Evolutionary conservation across 345 rosid species (phyloP), one percentile per base, ranked within the genome.

Genomic region (Melaleuca alternifolia): DNA sequence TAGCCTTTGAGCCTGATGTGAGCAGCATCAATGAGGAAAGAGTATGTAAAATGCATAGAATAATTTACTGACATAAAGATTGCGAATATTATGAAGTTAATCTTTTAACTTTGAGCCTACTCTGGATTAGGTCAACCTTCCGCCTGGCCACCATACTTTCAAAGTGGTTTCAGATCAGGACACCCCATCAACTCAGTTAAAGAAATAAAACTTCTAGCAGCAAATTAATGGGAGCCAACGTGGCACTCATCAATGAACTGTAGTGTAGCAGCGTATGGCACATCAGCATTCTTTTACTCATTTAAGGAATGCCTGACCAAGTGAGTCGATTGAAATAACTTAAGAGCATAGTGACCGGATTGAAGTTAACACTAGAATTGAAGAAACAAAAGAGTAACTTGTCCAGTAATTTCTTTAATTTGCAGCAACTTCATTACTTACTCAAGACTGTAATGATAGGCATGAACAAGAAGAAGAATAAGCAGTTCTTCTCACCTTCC

Each of bases 401-500:
- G 81, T 71, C 81, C 48, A 71, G 46, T 37, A 37, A 71, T 71
- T 71, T 24, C 81, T 71, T 71, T 48, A 37, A 37, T 71, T 4
- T 37, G 24, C 33, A 2, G 4, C 81, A 2, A 71, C 48, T 71
- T 71, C 81, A 71, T 71, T 12, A n/a, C 79, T 18, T 71, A 41
- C 37, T 71, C 48, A 37, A 37, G 44, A 18, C 20, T 37, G 48
- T 44, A 20, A 44, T 13, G 21, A 48, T n/a, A 1, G 41, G 16
- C 8, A 3, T 48, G 12, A 20, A 82, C 57, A 86, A 37, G 33
- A 41, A 13, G 26, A 48, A 51, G 50, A 57, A 50, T 26, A 71
- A 71, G 12, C 81, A 37, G 81, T 37, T 10, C 48, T 71, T 5
- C 48, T 71, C 62, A 94, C 95, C 92, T 92, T 91, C 96, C 95